A percentile compares a stretch with the other conserved stretches of the same genome.
These are phyloP conservation scores for Crassisporium funariophilum DNA, from an alignment of 768 basidiomycete species.

Conservation along the genomic window DNA sequence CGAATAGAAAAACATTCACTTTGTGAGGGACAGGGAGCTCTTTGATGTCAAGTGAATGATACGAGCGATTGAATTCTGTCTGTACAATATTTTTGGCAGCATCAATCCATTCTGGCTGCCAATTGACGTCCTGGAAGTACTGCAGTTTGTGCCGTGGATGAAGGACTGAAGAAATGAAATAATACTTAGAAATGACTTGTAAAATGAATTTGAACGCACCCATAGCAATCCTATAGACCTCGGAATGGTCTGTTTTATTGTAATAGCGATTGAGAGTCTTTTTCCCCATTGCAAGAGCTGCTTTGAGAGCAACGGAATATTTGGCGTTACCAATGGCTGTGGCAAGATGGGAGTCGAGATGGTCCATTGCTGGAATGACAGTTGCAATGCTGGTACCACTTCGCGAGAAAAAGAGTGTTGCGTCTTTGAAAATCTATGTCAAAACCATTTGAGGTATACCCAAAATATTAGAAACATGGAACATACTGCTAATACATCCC, in stretches of 20 bases:
- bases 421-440: neutral
- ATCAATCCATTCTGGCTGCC: constrained; percentile 20
- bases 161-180: constrained; percentile 18
- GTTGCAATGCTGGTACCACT: neutral
- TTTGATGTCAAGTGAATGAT: neutral
- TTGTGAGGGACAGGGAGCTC: too few relatives aligned
- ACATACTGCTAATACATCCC: constrained; percentile 6
- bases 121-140: constrained; percentile 21
- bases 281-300: constrained; percentile 1
- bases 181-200: constrained; percentile 1
- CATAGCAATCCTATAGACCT: constrained; percentile 24
- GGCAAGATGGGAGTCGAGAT: neutral
- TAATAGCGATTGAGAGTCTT: constrained; percentile 30
- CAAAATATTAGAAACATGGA: neutral
- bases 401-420: neutral
- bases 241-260: constrained; percentile 12
- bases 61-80: constrained; percentile 11
- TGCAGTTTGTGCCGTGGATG: constrained; percentile 22
- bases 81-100: constrained; percentile 14
- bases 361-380: neutral
- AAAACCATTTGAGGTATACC: too few relatives aligned
- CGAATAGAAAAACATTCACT: too few relatives aligned
- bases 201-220: constrained; percentile 13
- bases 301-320: neutral
- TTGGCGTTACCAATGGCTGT: neutral